Conservation (phyloP, 768 basidiomycete genomes). For the Naganishia kalamii region DNA sequence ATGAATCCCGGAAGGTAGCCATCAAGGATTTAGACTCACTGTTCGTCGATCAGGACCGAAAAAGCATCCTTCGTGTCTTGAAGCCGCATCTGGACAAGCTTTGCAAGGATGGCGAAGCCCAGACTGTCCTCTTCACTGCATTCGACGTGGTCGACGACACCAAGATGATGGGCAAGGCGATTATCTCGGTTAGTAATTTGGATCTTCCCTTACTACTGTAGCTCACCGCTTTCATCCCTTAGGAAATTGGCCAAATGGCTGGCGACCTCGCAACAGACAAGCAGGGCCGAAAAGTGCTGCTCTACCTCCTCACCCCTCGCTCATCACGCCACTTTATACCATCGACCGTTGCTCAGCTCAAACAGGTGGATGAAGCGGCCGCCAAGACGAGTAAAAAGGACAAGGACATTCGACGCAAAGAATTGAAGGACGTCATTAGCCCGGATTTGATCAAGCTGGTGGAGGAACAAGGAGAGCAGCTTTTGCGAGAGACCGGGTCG, state of each 20-base stretch:
- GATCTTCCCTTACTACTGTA: not conserved
- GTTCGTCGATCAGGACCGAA: conserved; percentile 60
- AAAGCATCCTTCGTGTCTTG: conserved; percentile 79
- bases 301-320: conserved; percentile 77
- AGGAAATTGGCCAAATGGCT: conserved; percentile 59
- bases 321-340: conserved; percentile 83
- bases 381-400: conserved; percentile 81
- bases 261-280: conserved; percentile 56
- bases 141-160: conserved; percentile 89
- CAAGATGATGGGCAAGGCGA: conserved; percentile 73
- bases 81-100: conserved; percentile 86
- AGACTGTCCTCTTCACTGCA: conserved; percentile 80
- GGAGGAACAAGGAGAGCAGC: conserved; percentile 56
- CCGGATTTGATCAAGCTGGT: conserved; percentile 68
- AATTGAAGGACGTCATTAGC: conserved; percentile 69
- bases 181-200: conserved; percentile 52
- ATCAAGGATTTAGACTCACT: not conserved
- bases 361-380: conserved; percentile 65
- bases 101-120: conserved; percentile 82
- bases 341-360: conserved; percentile 62
- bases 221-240: not conserved
- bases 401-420: conserved; percentile 56
- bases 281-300: conserved; percentile 66
- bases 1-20: conserved; percentile 36
- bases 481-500: conserved; percentile 70